phyloP scores from a whole-genome alignment of 2,329 filamentous ascomycete species.

The Emmonsiellopsis sp. region DNA sequence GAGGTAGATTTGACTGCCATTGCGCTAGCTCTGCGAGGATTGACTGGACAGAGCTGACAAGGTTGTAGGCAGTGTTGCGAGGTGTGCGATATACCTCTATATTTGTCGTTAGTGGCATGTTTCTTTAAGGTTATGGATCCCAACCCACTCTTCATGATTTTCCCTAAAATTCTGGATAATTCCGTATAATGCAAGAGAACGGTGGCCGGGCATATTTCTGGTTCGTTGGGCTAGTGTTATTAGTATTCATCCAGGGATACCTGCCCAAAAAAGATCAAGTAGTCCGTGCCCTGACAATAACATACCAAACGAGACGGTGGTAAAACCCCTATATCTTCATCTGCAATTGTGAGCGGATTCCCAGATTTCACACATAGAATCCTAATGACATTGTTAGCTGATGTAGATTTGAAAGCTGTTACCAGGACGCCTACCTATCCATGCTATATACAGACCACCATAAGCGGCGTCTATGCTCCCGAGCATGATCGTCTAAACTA shows the following conservation, averaged over 20 bases:
- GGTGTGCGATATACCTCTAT: constrained; percentile 42
- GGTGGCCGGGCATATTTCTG: constrained; percentile 37
- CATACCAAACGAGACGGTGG: constrained; percentile 25
- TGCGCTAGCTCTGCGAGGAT: constrained; percentile 43
- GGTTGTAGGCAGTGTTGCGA: constrained; percentile 37
- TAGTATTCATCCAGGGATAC: constrained; percentile 7
- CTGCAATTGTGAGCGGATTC: constrained; percentile 46
- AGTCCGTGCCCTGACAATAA: constrained; percentile 5
- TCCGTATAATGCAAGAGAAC: constrained; percentile 46
- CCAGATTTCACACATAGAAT: constrained; percentile 47
- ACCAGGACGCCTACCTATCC: constrained; percentile 28
- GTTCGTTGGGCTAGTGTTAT: constrained; percentile 23
- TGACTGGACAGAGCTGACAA: constrained; percentile 43
- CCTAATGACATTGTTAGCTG: constrained; percentile 13
- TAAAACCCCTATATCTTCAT: constrained; percentile 44
- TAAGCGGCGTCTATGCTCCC: constrained; percentile 43
- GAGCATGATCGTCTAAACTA: constrained; percentile 31
- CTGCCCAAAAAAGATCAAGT: not conserved
- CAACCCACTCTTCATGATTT: constrained; percentile 33
- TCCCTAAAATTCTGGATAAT: constrained; percentile 44
- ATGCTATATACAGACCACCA: constrained; percentile 52
- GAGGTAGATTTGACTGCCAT: constrained; percentile 43
- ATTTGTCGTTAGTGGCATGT: constrained; percentile 8
- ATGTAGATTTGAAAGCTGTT: not conserved
- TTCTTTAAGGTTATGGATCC: too few species aligned